A percentile compares a stretch with the other conserved stretches of the same genome.
These are phyloP conservation scores for Aureobasidium pullulans DNA, from an alignment of 2,329 filamentous ascomycete genomes.

Conservation along the genomic window DNA sequence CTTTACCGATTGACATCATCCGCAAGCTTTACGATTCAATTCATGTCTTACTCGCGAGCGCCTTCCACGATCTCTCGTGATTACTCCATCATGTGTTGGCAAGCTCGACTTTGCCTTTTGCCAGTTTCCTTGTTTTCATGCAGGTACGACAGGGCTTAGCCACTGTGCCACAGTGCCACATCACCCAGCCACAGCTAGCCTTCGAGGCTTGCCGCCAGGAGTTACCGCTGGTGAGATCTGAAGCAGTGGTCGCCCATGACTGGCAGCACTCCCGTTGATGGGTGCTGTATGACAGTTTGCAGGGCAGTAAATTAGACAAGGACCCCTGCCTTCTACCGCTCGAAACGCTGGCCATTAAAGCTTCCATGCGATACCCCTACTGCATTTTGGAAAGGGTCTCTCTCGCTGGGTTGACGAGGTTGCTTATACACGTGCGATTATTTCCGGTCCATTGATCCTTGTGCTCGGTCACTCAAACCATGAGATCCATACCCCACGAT, in stretches of 20 bases:
- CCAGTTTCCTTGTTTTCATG: slow-evolving; percentile 3
- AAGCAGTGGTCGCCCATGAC: background rate
- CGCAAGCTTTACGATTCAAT: background rate
- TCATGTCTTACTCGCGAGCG: background rate
- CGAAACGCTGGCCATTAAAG: background rate
- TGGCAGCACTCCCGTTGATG: background rate
- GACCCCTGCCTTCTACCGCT: background rate
- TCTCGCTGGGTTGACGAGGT: background rate
- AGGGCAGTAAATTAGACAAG: slow-evolving; percentile 5
- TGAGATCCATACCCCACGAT: background rate
- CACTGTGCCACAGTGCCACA: background rate
- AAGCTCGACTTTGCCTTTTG: background rate
- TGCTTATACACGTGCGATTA: background rate
- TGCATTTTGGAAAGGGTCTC: background rate
- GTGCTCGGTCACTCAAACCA: background rate
- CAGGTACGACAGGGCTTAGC: background rate
- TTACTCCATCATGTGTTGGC: background rate
- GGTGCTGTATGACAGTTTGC: slow-evolving; percentile 4
- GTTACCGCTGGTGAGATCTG: background rate
- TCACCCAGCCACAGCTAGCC: background rate
- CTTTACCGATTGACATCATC: slow-evolving; percentile 2
- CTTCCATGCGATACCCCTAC: background rate
- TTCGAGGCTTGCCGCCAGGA: background rate
- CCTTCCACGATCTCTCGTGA: background rate
- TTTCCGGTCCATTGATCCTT: background rate